phyloP scores from a whole-genome alignment of 108 stramenopile species.

The Nannochloropsis gaditana region DNA sequence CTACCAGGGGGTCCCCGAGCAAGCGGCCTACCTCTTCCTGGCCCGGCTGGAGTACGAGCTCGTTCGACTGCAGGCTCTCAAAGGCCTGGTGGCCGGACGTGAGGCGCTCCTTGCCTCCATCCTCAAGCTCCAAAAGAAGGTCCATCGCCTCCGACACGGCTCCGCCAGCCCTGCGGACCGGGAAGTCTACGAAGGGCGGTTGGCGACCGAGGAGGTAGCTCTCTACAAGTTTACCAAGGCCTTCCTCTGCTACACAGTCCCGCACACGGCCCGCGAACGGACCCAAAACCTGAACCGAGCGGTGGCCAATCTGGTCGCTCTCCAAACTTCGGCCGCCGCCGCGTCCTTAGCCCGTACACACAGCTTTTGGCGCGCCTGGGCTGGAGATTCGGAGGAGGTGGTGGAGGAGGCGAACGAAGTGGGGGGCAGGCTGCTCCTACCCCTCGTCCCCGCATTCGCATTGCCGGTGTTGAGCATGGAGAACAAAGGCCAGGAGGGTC shows the following conservation, averaged over 20 bases:
- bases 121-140: background rate
- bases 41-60: background rate
- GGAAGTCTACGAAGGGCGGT: background rate
- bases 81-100: background rate
- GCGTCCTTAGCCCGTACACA: background rate
- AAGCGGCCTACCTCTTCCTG: background rate
- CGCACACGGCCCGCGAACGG: background rate
- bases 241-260: background rate
- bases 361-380: background rate
- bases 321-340: background rate
- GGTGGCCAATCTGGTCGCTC: background rate
- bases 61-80: background rate
- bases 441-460: background rate
- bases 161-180: background rate
- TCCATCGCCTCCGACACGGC: background rate
- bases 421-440: background rate
- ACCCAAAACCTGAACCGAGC: background rate
- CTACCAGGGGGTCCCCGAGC: background rate
- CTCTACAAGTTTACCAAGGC: constrained; percentile 2
- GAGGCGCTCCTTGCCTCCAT: background rate
- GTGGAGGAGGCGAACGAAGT: background rate
- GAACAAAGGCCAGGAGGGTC: background rate
- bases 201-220: background rate
- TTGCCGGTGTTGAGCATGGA: background rate
- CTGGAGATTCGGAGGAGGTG: background rate